These are phyloP conservation scores for Podaxis pistillaris DNA, from an alignment of 768 basidiomycete genomes.

Conservation along the genomic window DNA sequence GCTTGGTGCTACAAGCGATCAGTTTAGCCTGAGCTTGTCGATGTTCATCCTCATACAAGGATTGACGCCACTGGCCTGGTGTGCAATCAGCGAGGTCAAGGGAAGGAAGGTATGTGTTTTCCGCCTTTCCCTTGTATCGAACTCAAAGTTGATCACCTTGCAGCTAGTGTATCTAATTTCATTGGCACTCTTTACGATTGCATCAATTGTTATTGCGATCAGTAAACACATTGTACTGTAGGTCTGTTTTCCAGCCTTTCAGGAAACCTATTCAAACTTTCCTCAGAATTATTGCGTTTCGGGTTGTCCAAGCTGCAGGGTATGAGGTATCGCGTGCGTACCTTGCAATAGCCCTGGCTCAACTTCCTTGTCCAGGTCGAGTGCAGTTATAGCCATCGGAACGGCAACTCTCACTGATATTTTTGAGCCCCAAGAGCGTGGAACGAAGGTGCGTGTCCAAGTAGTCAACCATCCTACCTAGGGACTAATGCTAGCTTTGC, in stretches of 20 bases:
- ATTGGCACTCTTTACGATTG: slow-evolving; percentile 50
- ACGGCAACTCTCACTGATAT: slow-evolving; percentile 79
- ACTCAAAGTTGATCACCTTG: neutral
- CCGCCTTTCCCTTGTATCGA: neutral
- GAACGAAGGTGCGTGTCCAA: slow-evolving; percentile 44
- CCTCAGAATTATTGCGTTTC: slow-evolving; percentile 60
- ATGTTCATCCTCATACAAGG: slow-evolving; percentile 78
- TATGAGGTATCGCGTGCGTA: slow-evolving; percentile 23
- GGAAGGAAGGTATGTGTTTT: slow-evolving; percentile 58
- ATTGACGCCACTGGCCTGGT: slow-evolving; percentile 64
- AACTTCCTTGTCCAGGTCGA: slow-evolving; percentile 39
- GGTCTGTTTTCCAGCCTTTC: slow-evolving; percentile 16
- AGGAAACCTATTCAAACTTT: neutral
- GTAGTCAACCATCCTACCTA: neutral
- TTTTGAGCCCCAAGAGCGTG: slow-evolving; percentile 71
- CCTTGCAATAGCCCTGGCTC: neutral
- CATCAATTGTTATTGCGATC: slow-evolving; percentile 54
- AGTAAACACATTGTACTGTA: slow-evolving; percentile 51
- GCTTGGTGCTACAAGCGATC: slow-evolving; percentile 54
- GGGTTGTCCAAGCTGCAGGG: slow-evolving; percentile 68
- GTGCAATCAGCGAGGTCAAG: slow-evolving; percentile 67
- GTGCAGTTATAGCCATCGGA: slow-evolving; percentile 69
- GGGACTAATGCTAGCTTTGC: neutral
- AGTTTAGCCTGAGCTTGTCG: slow-evolving; percentile 69
- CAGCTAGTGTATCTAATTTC: slow-evolving; percentile 54